These are phyloP conservation scores for Excoecaria agallocha DNA, from an alignment of 345 rosid species.

Conservation along the genomic window DNA sequence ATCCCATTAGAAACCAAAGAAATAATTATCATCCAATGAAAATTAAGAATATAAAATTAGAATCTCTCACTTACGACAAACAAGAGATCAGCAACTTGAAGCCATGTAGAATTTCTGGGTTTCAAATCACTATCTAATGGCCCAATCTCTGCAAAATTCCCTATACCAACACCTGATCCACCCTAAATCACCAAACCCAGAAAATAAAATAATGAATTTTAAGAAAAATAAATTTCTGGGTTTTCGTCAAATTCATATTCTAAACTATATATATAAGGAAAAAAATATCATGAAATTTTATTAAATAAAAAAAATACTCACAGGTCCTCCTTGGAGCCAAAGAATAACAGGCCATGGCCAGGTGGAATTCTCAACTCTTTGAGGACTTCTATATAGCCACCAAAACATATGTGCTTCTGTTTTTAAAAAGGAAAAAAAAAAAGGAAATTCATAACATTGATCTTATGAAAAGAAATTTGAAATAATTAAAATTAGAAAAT, in stretches of 20 bases:
- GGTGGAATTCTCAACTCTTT: conserved; percentile 69
- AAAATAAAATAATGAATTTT: not conserved
- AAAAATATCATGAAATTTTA: not conserved
- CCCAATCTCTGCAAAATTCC: conserved; percentile 72
- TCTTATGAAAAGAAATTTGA: not conserved
- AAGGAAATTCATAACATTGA: not conserved
- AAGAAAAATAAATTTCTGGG: not conserved
- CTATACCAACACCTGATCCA: conserved; percentile 74
- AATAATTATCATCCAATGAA: not conserved
- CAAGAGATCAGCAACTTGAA: conserved; percentile 70
- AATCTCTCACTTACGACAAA: conserved; percentile 49
- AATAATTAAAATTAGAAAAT: not conserved
- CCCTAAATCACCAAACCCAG: conserved; percentile 42
- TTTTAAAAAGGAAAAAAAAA: conserved; percentile 1
- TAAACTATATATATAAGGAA: too few relatives aligned
- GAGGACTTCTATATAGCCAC: conserved; percentile 84
- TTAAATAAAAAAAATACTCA: conserved; percentile 35
- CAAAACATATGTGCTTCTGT: conserved; percentile 93
- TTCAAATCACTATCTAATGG: conserved; percentile 54
- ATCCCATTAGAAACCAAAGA: too few relatives aligned
- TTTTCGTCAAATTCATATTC: not conserved
- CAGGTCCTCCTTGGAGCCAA: conserved; percentile 99
- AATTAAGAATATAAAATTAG: not conserved
- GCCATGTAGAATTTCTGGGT: conserved; percentile 74
- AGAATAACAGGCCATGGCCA: conserved; percentile 93